These are phyloP conservation scores for Psilocybe subaeruginosa DNA, from an alignment of 768 basidiomycete genomes.

Conservation along the genomic window DNA sequence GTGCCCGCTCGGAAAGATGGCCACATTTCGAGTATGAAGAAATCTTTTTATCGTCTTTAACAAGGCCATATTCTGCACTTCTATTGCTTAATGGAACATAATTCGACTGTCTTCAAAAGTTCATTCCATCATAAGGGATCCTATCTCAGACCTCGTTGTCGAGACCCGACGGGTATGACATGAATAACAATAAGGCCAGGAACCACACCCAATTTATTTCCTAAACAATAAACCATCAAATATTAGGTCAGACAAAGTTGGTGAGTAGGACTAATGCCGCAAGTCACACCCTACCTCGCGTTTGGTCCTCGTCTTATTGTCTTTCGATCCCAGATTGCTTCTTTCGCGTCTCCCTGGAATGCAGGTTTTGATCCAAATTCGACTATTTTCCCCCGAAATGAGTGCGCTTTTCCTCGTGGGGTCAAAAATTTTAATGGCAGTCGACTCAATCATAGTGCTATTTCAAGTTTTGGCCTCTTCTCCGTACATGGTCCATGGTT, in stretches of 20 bases:
- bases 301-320: constrained; percentile 38
- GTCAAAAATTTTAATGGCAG: constrained; percentile 36
- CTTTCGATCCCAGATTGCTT: constrained; percentile 24
- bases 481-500: constrained; percentile 24
- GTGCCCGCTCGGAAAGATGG: not conserved
- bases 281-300: constrained; percentile 28
- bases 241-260: constrained; percentile 25
- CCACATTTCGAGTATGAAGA: not conserved
- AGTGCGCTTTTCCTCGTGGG: constrained; percentile 35
- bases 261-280: constrained; percentile 27
- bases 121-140: constrained; percentile 10
- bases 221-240: constrained; percentile 33
- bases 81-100: not conserved
- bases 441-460: constrained; percentile 23
- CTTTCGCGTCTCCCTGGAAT: constrained; percentile 32
- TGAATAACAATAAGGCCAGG: constrained; percentile 47
- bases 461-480: constrained; percentile 27
- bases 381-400: constrained; percentile 30
- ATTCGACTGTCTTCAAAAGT: not conserved
- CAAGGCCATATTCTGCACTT: not conserved
- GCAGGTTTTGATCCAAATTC: constrained; percentile 31
- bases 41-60: not conserved
- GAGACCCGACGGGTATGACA: constrained; percentile 21
- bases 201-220: constrained; percentile 29
- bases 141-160: constrained; percentile 3